Conservation (phyloP, 305 asterid genomes). For the Ilex paraguariensis region DNA sequence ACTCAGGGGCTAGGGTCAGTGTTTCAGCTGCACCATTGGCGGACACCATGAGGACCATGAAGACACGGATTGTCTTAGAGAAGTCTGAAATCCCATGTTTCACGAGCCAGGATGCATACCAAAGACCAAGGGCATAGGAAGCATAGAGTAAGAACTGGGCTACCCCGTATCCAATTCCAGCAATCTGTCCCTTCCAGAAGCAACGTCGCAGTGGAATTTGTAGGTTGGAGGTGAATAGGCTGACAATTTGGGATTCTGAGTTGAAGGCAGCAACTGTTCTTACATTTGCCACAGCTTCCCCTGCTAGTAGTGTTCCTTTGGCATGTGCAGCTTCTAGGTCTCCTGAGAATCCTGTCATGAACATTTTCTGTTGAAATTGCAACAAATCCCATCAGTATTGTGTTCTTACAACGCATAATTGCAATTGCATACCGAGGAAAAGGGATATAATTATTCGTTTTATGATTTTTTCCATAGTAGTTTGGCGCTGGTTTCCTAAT, state of each 20-base stretch:
- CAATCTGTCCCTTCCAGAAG: slow-evolving; percentile 1
- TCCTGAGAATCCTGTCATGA: background rate
- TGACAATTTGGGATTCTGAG: background rate
- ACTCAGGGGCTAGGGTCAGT: background rate
- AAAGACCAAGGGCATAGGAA: background rate
- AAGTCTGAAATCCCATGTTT: background rate
- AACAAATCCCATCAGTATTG: too few species aligned
- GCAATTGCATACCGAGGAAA: too few species aligned
- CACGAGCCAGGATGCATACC: background rate
- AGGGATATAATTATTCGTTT: too few species aligned
- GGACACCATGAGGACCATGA: background rate
- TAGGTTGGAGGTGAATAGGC: background rate
- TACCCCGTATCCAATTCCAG: background rate
- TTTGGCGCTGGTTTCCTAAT: too few species aligned
- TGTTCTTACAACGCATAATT: too few species aligned
- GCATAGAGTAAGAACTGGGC: background rate
- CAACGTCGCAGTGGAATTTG: background rate
- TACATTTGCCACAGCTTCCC: background rate
- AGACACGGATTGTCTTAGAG: background rate
- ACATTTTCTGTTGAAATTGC: background rate
- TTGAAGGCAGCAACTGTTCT: background rate
- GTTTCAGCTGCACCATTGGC: slow-evolving; percentile 1
- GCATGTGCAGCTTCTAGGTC: slow-evolving; percentile 1
- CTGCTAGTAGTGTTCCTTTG: background rate
- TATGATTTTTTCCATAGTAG: too few species aligned